These are phyloP conservation scores for Amanita brunnescens DNA, from an alignment of 768 basidiomycete species.

Conservation along the genomic window DNA sequence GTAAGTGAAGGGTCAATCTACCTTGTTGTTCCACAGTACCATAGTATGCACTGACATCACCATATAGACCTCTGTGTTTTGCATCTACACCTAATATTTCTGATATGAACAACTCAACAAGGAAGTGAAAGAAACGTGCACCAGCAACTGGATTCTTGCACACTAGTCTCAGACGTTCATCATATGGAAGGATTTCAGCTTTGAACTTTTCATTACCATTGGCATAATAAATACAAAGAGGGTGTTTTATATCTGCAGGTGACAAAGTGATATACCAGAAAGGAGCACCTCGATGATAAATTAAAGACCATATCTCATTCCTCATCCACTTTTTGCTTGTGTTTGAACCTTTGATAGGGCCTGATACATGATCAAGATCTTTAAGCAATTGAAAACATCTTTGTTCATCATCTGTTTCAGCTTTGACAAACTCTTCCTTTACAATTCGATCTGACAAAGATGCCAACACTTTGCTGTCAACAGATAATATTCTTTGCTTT, in stretches of 20 bases:
- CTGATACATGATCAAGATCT: slow-evolving; percentile 26
- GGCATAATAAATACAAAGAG: too few species aligned
- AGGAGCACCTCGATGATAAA: slow-evolving; percentile 10
- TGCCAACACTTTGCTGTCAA: slow-evolving; percentile 17
- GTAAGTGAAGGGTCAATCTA: slow-evolving; percentile 21
- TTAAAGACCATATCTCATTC: slow-evolving; percentile 7
- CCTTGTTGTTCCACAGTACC: slow-evolving; percentile 26
- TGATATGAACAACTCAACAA: slow-evolving; percentile 9
- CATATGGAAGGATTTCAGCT: background rate
- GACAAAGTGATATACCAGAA: slow-evolving; percentile 1
- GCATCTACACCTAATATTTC: slow-evolving; percentile 6
- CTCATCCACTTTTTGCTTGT: slow-evolving; percentile 20
- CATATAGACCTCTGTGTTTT: slow-evolving; percentile 14
- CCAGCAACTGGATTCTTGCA: slow-evolving; percentile 18
- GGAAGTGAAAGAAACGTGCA: slow-evolving; percentile 18
- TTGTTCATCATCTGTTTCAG: slow-evolving; percentile 20
- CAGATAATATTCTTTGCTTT: slow-evolving; percentile 11
- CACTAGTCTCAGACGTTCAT: background rate
- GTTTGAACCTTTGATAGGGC: slow-evolving; percentile 20
- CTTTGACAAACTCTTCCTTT: slow-evolving; percentile 17
- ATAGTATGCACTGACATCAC: slow-evolving; percentile 17
- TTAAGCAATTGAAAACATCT: slow-evolving; percentile 17
- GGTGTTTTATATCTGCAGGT: too few species aligned
- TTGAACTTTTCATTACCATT: background rate
- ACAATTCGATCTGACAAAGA: slow-evolving; percentile 14